phyloP scores from a whole-genome alignment of 2,329 filamentous ascomycete genomes.

The Fusarium nisikadoi region DNA sequence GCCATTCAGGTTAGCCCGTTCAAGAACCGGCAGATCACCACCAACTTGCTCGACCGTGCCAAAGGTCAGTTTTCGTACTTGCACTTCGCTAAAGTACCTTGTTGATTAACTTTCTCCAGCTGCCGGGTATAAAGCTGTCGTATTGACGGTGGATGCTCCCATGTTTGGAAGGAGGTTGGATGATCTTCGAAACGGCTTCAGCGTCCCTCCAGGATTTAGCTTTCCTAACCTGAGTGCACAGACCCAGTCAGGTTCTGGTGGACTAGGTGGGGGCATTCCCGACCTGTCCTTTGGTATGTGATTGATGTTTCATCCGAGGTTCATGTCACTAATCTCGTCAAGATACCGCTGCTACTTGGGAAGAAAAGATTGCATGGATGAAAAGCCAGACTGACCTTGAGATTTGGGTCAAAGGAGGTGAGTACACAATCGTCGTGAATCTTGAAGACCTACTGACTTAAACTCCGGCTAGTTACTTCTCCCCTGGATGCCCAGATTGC shows the following conservation, averaged over 20 bases:
- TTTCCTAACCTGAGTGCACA: not conserved
- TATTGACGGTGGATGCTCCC: slow-evolving; percentile 1
- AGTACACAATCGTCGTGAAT: not conserved
- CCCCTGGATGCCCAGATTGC: not conserved
- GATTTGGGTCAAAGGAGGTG: not conserved
- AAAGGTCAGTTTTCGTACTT: not conserved
- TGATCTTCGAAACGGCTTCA: not conserved
- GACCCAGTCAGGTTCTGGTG: not conserved
- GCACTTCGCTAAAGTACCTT: not conserved
- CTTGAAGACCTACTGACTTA: not conserved
- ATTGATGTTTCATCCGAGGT: rapidly evolving
- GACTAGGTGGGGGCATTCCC: not conserved
- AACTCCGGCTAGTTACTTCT: not conserved
- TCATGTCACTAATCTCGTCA: not conserved
- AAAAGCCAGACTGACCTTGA: not conserved
- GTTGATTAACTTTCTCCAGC: not conserved
- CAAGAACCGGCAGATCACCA: not conserved
- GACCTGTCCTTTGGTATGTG: not conserved
- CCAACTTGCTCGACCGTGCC: not conserved
- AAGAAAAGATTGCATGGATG: not conserved
- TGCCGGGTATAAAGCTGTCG: slow-evolving; percentile 3
- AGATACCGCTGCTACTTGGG: not conserved
- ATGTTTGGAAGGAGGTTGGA: not conserved
- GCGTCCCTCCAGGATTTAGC: not conserved
- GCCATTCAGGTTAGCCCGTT: slow-evolving; percentile 1